Percentiles rank a stretch among this genome's conserved stretches.
phyloP scores from a whole-genome alignment of 1,139 yeast species.

The Pichia sp. region DNA sequence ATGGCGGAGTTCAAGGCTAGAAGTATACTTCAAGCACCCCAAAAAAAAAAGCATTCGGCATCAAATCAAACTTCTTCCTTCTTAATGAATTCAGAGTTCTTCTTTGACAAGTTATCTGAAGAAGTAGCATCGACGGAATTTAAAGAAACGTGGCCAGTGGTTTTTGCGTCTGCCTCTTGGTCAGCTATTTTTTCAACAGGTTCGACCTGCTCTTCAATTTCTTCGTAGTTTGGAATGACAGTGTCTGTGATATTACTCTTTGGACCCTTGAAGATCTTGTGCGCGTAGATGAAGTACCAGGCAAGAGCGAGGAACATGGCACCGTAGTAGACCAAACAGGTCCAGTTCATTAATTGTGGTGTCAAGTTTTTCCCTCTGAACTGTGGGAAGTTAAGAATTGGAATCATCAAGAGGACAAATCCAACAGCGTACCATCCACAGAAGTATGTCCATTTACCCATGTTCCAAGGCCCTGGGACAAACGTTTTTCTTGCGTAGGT shows the following conservation, averaged over 20 bases:
- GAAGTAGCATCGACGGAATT: background rate
- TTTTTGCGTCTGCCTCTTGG: background rate
- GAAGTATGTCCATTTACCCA: conserved; percentile 52
- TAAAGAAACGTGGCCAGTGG: conserved; percentile 8
- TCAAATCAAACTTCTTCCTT: background rate
- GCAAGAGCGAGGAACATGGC: conserved; percentile 49
- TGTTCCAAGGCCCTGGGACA: conserved; percentile 65
- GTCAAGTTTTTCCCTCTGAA: conserved; percentile 45
- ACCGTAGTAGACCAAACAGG: conserved; percentile 62
- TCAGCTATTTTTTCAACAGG: background rate
- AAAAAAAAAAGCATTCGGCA: too few species aligned
- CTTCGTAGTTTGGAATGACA: conserved; percentile 6
- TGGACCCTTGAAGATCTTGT: conserved; percentile 64
- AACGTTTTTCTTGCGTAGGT: conserved; percentile 52
- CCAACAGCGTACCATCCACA: conserved; percentile 41
- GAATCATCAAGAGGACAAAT: conserved; percentile 58
- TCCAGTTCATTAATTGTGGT: conserved; percentile 62
- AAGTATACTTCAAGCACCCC: too few species aligned
- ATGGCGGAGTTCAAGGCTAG: too few species aligned
- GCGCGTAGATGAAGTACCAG: conserved; percentile 57
- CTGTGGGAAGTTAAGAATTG: conserved; percentile 63
- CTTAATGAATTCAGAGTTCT: background rate
- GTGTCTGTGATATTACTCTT: conserved; percentile 39
- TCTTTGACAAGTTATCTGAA: background rate
- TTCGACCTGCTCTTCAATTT: background rate